These are phyloP conservation scores for Kernera saxatilis DNA, from an alignment of 345 rosid species.

Conservation along the genomic window DNA sequence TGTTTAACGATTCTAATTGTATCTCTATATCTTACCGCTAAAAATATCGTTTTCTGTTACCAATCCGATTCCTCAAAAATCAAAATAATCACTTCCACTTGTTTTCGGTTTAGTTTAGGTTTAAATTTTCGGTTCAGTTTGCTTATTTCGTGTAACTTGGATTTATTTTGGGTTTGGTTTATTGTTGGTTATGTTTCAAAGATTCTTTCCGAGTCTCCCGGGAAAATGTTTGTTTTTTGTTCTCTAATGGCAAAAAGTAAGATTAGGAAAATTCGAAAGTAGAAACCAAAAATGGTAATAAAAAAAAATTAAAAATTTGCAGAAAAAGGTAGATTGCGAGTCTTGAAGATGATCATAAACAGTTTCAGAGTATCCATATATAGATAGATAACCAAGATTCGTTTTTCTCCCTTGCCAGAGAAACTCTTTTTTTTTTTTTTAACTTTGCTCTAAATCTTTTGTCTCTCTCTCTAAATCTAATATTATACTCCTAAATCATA, in stretches of 20 bases:
- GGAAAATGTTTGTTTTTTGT: background rate
- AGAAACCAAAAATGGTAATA: slow-evolving; percentile 21
- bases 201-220: background rate
- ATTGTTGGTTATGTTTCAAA: background rate
- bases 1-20: too few relatives aligned
- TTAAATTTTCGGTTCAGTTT: background rate
- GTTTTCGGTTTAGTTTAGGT: background rate
- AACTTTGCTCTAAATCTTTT: slow-evolving; percentile 10
- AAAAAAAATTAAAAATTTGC: background rate
- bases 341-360: slow-evolving; percentile 15
- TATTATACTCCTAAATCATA: slow-evolving; percentile 21
- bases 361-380: slow-evolving; percentile 14
- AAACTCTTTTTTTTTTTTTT: background rate
- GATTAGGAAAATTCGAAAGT: background rate
- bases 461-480: slow-evolving; percentile 27
- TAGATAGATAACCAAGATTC: slow-evolving; percentile 33
- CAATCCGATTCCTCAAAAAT: too few relatives aligned
- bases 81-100: background rate
- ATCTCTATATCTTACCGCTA: too few relatives aligned
- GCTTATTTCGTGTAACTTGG: background rate
- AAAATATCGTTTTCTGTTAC: too few relatives aligned
- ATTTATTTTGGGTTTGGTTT: background rate
- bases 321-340: background rate
- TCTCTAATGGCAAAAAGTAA: background rate
- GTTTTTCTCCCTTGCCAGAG: slow-evolving; percentile 11